Evolutionary conservation across 305 asterid genomes (phyloP).

Genomic region (Fraxinus dipetala): DNA sequence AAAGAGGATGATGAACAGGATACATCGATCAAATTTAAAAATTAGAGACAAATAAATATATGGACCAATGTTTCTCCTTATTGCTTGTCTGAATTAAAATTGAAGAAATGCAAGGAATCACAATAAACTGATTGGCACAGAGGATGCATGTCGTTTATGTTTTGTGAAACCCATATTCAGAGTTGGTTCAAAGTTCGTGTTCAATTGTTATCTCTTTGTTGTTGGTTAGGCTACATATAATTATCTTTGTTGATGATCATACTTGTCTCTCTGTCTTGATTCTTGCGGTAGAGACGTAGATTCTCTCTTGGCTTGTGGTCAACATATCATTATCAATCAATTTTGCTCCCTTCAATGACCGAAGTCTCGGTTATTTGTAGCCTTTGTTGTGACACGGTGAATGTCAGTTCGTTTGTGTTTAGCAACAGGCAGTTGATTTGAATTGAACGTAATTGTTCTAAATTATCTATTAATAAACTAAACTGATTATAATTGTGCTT

Average conservation of each 20-base stretch:
- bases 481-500: neutral
- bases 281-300: neutral
- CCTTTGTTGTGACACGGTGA: neutral
- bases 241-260: neutral
- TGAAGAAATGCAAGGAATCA: neutral
- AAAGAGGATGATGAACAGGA: neutral
- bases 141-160: neutral
- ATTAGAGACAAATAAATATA: neutral
- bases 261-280: neutral
- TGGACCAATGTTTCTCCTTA: neutral
- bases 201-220: neutral
- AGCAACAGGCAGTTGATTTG: neutral
- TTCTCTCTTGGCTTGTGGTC: neutral
- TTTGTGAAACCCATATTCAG: neutral
- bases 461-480: neutral
- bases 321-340: neutral
- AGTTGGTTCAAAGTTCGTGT: neutral
- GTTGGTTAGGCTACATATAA: neutral
- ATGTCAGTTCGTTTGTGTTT: neutral
- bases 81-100: neutral
- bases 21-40: neutral
- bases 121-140: neutral
- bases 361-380: neutral
- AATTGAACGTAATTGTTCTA: neutral
- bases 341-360: neutral